phyloP scores from a whole-genome alignment of 1,284 basidiomycete genomes.

The Porodaedalea pini region DNA sequence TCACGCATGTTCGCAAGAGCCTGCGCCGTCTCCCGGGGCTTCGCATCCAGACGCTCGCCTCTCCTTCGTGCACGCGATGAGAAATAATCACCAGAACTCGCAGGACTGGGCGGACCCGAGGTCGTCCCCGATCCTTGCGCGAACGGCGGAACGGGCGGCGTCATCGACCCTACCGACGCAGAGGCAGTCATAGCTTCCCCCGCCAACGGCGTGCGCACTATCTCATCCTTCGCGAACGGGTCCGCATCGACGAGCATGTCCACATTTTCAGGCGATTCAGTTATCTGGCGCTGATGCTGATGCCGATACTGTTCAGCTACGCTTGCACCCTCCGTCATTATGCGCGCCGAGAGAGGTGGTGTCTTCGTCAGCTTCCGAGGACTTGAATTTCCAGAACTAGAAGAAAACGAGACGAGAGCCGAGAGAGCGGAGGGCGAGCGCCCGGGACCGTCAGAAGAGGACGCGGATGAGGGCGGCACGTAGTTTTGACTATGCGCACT shows the following conservation, averaged over 20 bases:
- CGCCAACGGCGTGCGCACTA: slow-evolving; percentile 36
- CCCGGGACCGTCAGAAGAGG: slow-evolving; percentile 8
- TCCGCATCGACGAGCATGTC: slow-evolving; percentile 42
- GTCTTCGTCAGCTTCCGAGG: slow-evolving; percentile 11
- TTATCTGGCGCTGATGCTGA: not conserved
- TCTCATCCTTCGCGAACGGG: slow-evolving; percentile 53
- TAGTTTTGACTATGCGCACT: slow-evolving; percentile 8
- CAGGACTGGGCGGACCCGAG: slow-evolving; percentile 4
- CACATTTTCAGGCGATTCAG: not conserved
- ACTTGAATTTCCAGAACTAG: too few species aligned
- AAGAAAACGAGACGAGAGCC: not conserved
- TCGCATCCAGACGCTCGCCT: slow-evolving; percentile 40
- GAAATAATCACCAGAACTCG: slow-evolving; percentile 36
- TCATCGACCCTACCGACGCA: not conserved
- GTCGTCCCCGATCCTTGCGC: not conserved
- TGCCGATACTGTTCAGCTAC: not conserved
- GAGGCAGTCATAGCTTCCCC: not conserved
- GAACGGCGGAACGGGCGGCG: slow-evolving; percentile 3
- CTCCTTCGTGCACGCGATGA: slow-evolving; percentile 38
- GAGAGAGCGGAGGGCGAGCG: slow-evolving; percentile 7
- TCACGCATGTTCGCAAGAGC: slow-evolving; percentile 20
- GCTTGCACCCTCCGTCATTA: not conserved
- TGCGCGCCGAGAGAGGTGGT: not conserved
- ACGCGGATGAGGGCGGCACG: slow-evolving; percentile 15
- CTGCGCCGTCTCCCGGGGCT: slow-evolving; percentile 31